A percentile compares a stretch with the other conserved stretches of the same genome.
Conservation (phyloP, 768 basidiomycete genomes). For the Auriculariales sp. region DNA sequence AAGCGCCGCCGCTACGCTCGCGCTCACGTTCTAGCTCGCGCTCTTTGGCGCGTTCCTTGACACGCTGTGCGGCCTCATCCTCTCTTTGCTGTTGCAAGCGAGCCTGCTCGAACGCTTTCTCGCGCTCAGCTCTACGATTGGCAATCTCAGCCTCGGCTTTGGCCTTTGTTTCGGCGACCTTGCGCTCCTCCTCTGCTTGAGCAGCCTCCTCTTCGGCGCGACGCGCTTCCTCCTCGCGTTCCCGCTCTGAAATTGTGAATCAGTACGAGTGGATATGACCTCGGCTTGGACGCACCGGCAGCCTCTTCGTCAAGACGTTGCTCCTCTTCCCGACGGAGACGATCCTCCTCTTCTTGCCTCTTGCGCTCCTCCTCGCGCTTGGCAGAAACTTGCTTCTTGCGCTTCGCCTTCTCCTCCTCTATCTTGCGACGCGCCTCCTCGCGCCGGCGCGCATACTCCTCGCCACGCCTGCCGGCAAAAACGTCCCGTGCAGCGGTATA, state of each 20-base stretch:
- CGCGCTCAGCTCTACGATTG: constrained; percentile 35
- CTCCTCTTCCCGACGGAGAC: constrained; percentile 18
- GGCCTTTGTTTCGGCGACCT: constrained; percentile 51
- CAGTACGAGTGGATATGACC: constrained; percentile 26
- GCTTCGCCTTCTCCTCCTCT: constrained; percentile 71
- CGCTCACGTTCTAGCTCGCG: constrained; percentile 14
- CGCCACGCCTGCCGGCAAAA: constrained; percentile 41
- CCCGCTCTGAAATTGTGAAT: neutral
- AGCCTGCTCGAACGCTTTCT: constrained; percentile 36
- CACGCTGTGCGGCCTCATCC: constrained; percentile 65
- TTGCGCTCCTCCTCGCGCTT: constrained; percentile 42
- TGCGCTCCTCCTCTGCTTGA: constrained; percentile 32
- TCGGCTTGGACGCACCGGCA: constrained; percentile 25
- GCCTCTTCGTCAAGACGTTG: constrained; percentile 18
- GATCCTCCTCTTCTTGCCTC: constrained; percentile 26
- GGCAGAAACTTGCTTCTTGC: constrained; percentile 40
- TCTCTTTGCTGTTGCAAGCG: constrained; percentile 50
- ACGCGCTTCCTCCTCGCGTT: constrained; percentile 8
- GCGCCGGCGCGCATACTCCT: constrained; percentile 48
- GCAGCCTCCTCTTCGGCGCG: constrained; percentile 41
- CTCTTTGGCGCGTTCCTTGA: constrained; percentile 24
- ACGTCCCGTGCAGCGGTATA: constrained; percentile 38
- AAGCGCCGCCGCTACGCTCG: neutral
- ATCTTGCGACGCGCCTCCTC: constrained; percentile 52
- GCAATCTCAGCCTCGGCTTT: constrained; percentile 34